Percentiles rank a stretch among this genome's conserved stretches.
Evolutionary conservation across 257 asterid species (phyloP).

Genomic region (Cinchona pubescens): DNA sequence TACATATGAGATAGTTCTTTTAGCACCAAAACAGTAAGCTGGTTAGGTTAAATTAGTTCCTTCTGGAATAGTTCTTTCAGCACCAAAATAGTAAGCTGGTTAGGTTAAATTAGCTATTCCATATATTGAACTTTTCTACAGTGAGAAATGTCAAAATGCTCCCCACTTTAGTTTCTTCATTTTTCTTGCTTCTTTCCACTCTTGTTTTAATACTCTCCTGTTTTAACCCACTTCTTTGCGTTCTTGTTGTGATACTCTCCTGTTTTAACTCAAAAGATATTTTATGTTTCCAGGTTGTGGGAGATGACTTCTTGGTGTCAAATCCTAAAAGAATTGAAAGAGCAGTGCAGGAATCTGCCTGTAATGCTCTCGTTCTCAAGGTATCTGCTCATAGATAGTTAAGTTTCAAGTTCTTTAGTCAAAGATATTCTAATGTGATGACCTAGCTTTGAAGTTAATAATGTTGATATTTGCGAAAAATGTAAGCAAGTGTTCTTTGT

Average conservation of each 20-base stretch:
- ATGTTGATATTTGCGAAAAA: neutral
- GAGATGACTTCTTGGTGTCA: conserved; percentile 80
- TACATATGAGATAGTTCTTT: neutral
- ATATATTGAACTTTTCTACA: too few relatives aligned
- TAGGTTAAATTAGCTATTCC: too few relatives aligned
- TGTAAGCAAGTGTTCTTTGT: neutral
- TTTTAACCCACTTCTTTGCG: too few relatives aligned
- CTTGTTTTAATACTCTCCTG: neutral
- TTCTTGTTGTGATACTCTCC: neutral
- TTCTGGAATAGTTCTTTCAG: too few relatives aligned
- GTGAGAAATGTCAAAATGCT: neutral
- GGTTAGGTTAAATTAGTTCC: too few relatives aligned
- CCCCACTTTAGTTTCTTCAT: conserved; percentile 4
- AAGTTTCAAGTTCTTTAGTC: conserved; percentile 18
- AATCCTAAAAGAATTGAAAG: conserved; percentile 87
- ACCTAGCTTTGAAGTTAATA: neutral
- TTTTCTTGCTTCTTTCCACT: neutral
- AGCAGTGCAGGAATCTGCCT: conserved; percentile 78
- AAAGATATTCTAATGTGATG: neutral
- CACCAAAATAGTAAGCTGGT: too few relatives aligned
- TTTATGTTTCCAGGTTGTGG: conserved; percentile 65
- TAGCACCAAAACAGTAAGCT: neutral
- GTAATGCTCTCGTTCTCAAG: conserved; percentile 88
- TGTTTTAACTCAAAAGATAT: neutral
- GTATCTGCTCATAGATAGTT: conserved; percentile 34